Percentiles rank a stretch among this genome's conserved stretches.
These are phyloP conservation scores for Simmondsia chinensis DNA, from an alignment of 148 eudicot genomes.

Conservation along the genomic window DNA sequence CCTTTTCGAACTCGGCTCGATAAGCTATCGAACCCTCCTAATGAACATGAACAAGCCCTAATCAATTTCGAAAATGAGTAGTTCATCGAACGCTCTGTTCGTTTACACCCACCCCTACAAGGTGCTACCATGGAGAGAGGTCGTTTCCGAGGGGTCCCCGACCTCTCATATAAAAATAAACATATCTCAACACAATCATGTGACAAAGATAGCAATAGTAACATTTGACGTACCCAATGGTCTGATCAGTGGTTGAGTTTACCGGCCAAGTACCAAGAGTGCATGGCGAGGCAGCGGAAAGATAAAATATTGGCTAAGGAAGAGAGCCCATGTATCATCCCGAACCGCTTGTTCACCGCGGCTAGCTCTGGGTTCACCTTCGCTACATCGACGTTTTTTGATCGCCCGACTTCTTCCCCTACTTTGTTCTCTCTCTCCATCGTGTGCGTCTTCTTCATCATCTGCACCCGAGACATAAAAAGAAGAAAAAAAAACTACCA, in stretches of 20 bases:
- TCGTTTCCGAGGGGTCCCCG: no score
- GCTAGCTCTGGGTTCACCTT: slow-evolving; percentile 73
- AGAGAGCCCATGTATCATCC: slow-evolving; percentile 89
- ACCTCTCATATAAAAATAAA: no score
- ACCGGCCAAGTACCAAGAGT: slow-evolving; percentile 93
- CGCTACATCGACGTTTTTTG: slow-evolving; percentile 84
- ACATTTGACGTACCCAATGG: no score
- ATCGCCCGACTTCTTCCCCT: slow-evolving; percentile 95
- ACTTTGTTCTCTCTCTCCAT: slow-evolving; percentile 82
- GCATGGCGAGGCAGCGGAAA: slow-evolving; percentile 87
- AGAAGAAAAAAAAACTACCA: slow-evolving; percentile 4
- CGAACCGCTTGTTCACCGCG: slow-evolving; percentile 95
- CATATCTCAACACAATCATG: no score
- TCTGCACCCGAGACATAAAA: slow-evolving; percentile 38
- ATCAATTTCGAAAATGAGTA: no score
- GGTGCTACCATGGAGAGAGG: no score
- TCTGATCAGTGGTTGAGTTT: slow-evolving; percentile 49
- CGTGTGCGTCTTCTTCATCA: slow-evolving; percentile 97
- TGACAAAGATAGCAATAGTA: no score
- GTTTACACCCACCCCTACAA: no score
- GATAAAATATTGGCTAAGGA: slow-evolving; percentile 77
- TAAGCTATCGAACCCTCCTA: no score
- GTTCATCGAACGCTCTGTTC: no score
- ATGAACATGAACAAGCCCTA: no score
- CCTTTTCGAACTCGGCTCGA: no score